phyloP scores from a whole-genome alignment of 148 eudicot species.

The Limonium bicolor region DNA sequence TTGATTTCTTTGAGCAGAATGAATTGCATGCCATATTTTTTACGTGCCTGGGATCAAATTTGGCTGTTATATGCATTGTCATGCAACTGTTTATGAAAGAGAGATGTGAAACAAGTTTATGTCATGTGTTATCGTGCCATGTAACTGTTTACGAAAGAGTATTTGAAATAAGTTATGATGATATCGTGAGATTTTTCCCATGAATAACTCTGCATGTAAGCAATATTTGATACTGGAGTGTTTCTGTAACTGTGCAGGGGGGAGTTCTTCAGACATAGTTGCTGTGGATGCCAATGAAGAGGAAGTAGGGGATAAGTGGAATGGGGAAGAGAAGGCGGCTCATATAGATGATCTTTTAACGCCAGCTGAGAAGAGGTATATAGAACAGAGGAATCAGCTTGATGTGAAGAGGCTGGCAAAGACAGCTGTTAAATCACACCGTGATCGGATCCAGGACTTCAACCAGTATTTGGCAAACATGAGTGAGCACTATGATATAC shows the following conservation, averaged over 20 bases:
- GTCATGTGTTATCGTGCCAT: too few relatives aligned
- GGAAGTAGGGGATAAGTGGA: constrained; percentile 19
- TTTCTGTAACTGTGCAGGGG: constrained; percentile 15
- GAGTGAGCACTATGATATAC: constrained; percentile 98
- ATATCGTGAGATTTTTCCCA: too few relatives aligned
- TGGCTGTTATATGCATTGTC: too few relatives aligned
- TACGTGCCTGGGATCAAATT: too few relatives aligned
- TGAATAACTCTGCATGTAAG: too few relatives aligned
- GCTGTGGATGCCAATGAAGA: constrained; percentile 18
- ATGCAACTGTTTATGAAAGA: too few relatives aligned
- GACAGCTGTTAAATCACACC: constrained; percentile 70
- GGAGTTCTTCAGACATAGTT: constrained; percentile 13
- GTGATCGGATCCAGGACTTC: constrained; percentile 78
- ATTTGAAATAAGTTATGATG: too few relatives aligned
- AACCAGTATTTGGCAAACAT: constrained; percentile 83
- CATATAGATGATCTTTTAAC: constrained; percentile 48
- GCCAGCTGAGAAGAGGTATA: constrained; percentile 87
- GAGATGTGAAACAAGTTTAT: too few relatives aligned
- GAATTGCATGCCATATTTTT: too few relatives aligned
- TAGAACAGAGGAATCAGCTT: constrained; percentile 73
- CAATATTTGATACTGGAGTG: too few relatives aligned
- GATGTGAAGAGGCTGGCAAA: constrained; percentile 60
- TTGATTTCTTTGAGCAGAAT: too few relatives aligned
- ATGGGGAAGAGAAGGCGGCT: constrained; percentile 19
- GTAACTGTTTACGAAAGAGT: too few relatives aligned